Evolutionary conservation across 441 rosid species (phyloP).

Genomic region (Populus tomentosa): DNA sequence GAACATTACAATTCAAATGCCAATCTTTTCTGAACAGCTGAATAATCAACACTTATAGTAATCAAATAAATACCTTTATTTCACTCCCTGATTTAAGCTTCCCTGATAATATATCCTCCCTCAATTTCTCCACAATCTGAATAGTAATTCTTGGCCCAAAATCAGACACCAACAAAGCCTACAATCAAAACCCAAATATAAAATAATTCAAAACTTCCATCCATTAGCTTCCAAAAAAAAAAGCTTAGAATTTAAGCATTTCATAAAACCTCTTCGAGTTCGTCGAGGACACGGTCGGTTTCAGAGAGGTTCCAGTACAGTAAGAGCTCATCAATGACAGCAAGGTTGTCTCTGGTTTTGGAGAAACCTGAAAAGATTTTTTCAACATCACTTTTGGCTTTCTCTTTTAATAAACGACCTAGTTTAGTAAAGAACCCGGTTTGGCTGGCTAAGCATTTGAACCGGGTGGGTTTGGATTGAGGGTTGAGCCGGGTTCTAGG

Average conservation of each 20-base stretch:
- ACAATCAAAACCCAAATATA: slow-evolving; percentile 3
- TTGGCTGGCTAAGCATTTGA: slow-evolving; percentile 65
- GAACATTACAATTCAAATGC: neutral
- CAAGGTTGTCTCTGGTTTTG: slow-evolving; percentile 85
- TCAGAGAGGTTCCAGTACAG: slow-evolving; percentile 94
- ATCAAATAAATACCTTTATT: slow-evolving; percentile 51
- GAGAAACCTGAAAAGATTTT: slow-evolving; percentile 87
- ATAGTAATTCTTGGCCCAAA: slow-evolving; percentile 87
- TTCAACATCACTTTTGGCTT: slow-evolving; percentile 89
- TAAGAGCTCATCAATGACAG: slow-evolving; percentile 84
- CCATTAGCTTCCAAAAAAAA: neutral
- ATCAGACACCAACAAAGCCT: slow-evolving; percentile 88
- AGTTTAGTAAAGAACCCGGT: slow-evolving; percentile 87
- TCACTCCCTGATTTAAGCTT: slow-evolving; percentile 87
- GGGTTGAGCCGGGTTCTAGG: slow-evolving; percentile 12
- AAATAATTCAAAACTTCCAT: no score
- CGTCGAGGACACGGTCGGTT: slow-evolving; percentile 92
- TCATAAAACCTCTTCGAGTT: slow-evolving; percentile 70
- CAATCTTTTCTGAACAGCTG: no score
- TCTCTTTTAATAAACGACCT: slow-evolving; percentile 85
- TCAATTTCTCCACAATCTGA: slow-evolving; percentile 79
- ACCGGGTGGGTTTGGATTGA: slow-evolving; percentile 18
- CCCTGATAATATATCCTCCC: slow-evolving; percentile 78
- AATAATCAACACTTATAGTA: no score
- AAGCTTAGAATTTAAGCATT: neutral